Percentiles rank a stretch among this genome's conserved stretches.
phyloP scores from a whole-genome alignment of 1,284 basidiomycete genomes.

The Cutaneotrichosporon arboriforme region DNA sequence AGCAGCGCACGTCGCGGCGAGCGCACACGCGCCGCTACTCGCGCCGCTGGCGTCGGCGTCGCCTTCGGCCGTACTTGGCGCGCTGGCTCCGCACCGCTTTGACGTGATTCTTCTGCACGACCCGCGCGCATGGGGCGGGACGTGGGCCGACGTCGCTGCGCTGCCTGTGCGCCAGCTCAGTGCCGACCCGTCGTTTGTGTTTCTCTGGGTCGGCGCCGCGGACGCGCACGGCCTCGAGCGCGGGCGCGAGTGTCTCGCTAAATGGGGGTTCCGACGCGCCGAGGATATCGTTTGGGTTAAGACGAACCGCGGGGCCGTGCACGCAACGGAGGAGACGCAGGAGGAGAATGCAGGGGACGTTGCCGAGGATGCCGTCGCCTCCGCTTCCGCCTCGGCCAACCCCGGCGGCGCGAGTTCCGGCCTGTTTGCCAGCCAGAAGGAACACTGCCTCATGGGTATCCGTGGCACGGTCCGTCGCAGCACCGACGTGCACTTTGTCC shows the following conservation, averaged over 20 bases:
- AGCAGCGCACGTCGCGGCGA: slow-evolving; percentile 47
- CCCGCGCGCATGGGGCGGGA: slow-evolving; percentile 62
- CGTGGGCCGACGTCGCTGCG: slow-evolving; percentile 74
- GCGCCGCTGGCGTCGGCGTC: slow-evolving; percentile 20
- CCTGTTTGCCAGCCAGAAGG: slow-evolving; percentile 79
- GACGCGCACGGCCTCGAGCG: slow-evolving; percentile 85
- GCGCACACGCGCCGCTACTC: slow-evolving; percentile 42
- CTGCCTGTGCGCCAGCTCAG: slow-evolving; percentile 78
- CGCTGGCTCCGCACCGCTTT: slow-evolving; percentile 55
- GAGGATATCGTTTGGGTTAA: slow-evolving; percentile 98
- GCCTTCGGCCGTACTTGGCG: neutral
- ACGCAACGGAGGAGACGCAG: neutral
- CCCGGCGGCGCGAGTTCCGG: slow-evolving; percentile 14
- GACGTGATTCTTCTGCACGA: slow-evolving; percentile 92
- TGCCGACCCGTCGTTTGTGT: slow-evolving; percentile 87
- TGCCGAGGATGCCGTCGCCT: neutral
- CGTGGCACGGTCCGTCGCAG: slow-evolving; percentile 90
- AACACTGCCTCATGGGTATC: slow-evolving; percentile 98
- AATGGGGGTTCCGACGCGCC: slow-evolving; percentile 92
- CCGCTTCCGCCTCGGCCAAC: no score
- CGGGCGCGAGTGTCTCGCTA: slow-evolving; percentile 81
- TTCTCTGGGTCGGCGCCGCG: slow-evolving; percentile 93
- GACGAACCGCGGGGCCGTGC: slow-evolving; percentile 59
- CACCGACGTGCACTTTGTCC: slow-evolving; percentile 90
- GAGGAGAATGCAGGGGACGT: neutral